Base-by-base conservation (phyloP, 2,329 filamentous ascomycete genomes). In the Ramichloridium luteum region DNA sequence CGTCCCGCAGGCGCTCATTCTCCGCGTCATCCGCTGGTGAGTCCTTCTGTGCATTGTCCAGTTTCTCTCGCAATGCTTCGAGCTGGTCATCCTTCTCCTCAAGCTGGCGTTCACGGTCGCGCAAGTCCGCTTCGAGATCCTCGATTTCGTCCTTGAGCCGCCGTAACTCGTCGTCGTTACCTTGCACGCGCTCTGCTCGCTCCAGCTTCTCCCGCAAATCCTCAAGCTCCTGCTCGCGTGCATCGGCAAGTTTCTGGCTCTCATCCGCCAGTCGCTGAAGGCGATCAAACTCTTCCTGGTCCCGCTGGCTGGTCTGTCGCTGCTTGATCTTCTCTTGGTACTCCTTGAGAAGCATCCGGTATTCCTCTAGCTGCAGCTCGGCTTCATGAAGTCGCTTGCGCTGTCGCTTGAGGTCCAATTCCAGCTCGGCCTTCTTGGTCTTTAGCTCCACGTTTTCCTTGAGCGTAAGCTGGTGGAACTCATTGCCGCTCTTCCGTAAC, bases 401-500 rank as follows among this genome's bases (percentile, higher is more conserved):
- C 61, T 88, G 90, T 43, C 77, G 76, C 45, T 80, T 74, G 12
- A 98, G 68, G 47, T 98, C 90, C 38, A 78, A 74, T 53, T 90
- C 77, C 73, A 96, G 80, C 0, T 83, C 88, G 38, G 92, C 74
- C 52, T 83, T 83, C 59, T 90, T 80, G 36, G 93, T 85, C 57
- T 96, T 96, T 33, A 98, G 73, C 44, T 93, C 86, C 3, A 90
- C 92, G 53, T 98, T 98, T 58, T 98, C 90, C 53, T 82, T 84
- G 16, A 98, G 64, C 3, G 88, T 84, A 16, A 76, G 75, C 55
- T 93, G 80, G 49, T 86, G 92, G 62, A 86, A 90, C 34, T 86
- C 84, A 5, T 83, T 85, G 1, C 88, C 88, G 33, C 80, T 74
- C 55, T 92, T 93, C 32, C 78, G 74, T 30, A 98, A 61, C 10